Evolutionary conservation across 768 basidiomycete genomes (phyloP).

Genomic region (Plicaturopsis crispa): DNA sequence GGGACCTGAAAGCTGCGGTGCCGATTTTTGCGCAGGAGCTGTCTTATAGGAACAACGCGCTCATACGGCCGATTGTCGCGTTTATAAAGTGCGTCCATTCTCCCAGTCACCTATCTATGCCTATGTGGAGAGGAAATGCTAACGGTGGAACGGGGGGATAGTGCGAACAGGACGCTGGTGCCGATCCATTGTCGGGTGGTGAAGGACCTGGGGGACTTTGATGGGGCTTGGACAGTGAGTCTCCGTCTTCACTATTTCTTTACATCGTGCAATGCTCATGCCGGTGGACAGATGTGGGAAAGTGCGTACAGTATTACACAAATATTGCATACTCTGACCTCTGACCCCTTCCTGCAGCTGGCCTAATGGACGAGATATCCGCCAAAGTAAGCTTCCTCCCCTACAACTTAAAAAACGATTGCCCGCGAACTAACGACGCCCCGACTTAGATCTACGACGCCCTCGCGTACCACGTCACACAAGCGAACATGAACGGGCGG

Average conservation of each 20-base stretch:
- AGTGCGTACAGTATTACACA: slow-evolving; percentile 42
- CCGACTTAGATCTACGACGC: slow-evolving; percentile 74
- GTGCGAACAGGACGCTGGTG: slow-evolving; percentile 87
- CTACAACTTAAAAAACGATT: not conserved
- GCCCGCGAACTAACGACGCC: not conserved
- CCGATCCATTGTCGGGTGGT: slow-evolving; percentile 90
- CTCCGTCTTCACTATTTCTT: slow-evolving; percentile 5
- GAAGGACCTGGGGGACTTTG: slow-evolving; percentile 80
- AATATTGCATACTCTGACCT: too few species aligned
- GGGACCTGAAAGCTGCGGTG: slow-evolving; percentile 92
- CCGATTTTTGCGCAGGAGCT: slow-evolving; percentile 87
- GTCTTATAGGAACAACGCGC: slow-evolving; percentile 86
- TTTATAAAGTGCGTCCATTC: slow-evolving; percentile 82
- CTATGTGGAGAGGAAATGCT: not conserved
- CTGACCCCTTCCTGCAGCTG: slow-evolving; percentile 55
- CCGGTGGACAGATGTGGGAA: slow-evolving; percentile 72
- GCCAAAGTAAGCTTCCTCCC: slow-evolving; percentile 48
- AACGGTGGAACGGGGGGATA: slow-evolving; percentile 23
- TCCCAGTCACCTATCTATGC: not conserved
- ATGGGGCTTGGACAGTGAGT: slow-evolving; percentile 93
- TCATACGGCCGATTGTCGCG: slow-evolving; percentile 93
- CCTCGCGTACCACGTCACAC: slow-evolving; percentile 89
- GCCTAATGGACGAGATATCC: slow-evolving; percentile 86
- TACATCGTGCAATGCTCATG: slow-evolving; percentile 8
- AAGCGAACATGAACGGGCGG: slow-evolving; percentile 82